phyloP scores from a whole-genome alignment of 2,329 filamentous ascomycete species.

The Fusarium pseudograminearum region DNA sequence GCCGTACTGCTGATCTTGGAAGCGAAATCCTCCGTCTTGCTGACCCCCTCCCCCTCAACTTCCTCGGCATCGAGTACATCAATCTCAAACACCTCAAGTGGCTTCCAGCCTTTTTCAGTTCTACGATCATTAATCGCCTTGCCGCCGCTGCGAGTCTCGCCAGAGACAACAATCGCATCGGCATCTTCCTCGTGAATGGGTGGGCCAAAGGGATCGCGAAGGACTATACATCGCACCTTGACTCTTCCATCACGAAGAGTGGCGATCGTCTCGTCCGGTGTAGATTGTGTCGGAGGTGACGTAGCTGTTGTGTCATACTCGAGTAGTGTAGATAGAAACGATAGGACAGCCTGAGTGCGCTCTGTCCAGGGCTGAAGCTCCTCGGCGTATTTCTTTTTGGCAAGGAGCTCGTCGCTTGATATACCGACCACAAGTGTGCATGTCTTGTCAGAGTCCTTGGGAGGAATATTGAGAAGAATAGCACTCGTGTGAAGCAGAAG shows the following conservation, averaged over 20 bases:
- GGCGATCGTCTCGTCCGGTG: constrained; percentile 55
- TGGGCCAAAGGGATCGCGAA: constrained; percentile 89
- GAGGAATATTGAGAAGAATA: constrained; percentile 72
- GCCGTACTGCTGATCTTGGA: constrained; percentile 75
- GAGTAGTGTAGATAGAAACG: constrained; percentile 77
- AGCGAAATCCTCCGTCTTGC: constrained; percentile 72
- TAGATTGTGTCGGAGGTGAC: constrained; percentile 23
- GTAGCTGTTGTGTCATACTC: constrained; percentile 54
- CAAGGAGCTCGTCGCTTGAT: constrained; percentile 86
- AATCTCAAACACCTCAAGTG: constrained; percentile 86
- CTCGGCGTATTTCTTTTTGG: constrained; percentile 88
- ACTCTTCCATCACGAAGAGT: constrained; percentile 70
- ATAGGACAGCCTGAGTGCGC: constrained; percentile 75
- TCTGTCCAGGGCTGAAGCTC: constrained; percentile 83
- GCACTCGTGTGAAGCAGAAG: constrained; percentile 90
- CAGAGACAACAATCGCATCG: constrained; percentile 85
- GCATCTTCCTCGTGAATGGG: constrained; percentile 86
- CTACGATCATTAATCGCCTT: constrained; percentile 88
- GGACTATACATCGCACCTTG: constrained; percentile 81
- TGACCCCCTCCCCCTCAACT: constrained; percentile 51
- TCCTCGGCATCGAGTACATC: constrained; percentile 79
- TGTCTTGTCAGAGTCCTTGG: constrained; percentile 53
- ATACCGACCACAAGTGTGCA: constrained; percentile 83
- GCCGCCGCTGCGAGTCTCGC: constrained; percentile 87
- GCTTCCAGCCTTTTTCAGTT: constrained; percentile 78